phyloP scores from a whole-genome alignment of 73 alveolate genomes.

The Vitrella brassicaformis region DNA sequence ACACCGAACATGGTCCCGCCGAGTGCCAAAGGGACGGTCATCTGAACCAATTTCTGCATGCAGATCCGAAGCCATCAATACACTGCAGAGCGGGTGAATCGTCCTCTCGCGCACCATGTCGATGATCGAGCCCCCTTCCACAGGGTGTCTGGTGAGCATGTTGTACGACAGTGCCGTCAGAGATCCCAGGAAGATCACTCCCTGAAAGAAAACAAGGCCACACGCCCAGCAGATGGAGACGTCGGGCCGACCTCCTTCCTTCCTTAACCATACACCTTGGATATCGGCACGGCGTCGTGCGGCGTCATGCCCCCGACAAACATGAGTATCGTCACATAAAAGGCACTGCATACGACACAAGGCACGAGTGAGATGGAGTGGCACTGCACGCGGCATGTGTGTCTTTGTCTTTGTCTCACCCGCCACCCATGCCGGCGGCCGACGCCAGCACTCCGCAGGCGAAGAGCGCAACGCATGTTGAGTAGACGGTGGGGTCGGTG shows the following conservation, averaged over 20 bases:
- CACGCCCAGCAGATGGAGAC: background rate
- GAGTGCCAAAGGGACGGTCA: constrained; percentile 8
- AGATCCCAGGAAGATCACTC: constrained; percentile 1
- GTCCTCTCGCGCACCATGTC: too few relatives aligned
- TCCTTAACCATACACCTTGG: background rate
- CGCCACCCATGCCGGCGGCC: constrained; percentile 15
- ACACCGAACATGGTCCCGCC: constrained; percentile 7
- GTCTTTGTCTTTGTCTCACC: background rate
- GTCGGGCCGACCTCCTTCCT: background rate
- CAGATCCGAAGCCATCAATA: too few relatives aligned
- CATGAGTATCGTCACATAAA: constrained; percentile 5
- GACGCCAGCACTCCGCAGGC: constrained; percentile 2
- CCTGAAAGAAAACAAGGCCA: background rate
- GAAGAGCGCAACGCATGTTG: too few relatives aligned
- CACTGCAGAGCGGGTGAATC: too few relatives aligned
- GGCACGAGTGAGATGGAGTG: background rate
- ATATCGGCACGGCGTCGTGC: constrained; percentile 10
- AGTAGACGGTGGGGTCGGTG: too few relatives aligned
- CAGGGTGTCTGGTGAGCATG: too few relatives aligned
- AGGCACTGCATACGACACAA: background rate
- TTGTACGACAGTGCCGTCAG: constrained; percentile 3
- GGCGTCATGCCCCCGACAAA: constrained; percentile 4
- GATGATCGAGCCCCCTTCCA: too few relatives aligned
- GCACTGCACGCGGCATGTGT: background rate
- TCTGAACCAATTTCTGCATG: too few relatives aligned